Percentiles rank a stretch among this genome's conserved stretches.
Conservation (phyloP, 805 yeast species). For the Torulaspora gathmanii region DNA sequence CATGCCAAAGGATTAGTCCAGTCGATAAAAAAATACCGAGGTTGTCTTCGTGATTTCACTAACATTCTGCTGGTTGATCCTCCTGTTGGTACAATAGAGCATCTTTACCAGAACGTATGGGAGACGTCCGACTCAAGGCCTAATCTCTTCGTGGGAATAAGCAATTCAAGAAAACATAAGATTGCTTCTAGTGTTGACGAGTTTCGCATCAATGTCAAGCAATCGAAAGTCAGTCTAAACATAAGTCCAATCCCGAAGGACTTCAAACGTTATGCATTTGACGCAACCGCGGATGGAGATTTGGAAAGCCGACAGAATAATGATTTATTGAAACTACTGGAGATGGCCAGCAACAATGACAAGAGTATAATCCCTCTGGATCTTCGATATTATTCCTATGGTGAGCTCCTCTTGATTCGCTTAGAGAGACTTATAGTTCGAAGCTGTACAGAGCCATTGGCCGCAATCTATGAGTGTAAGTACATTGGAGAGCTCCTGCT, state of each 20-base stretch:
- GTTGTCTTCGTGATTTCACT: constrained; percentile 42
- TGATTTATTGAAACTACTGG: constrained; percentile 12
- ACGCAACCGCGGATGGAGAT: constrained; percentile 7
- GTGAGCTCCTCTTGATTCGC: constrained; percentile 22
- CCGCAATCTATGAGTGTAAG: constrained; percentile 24
- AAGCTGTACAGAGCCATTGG: constrained; percentile 27
- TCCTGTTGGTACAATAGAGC: constrained; percentile 61
- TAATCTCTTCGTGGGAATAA: constrained; percentile 49
- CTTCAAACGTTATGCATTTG: constrained; percentile 10
- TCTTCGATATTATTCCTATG: constrained; percentile 15
- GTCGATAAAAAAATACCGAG: constrained; percentile 47
- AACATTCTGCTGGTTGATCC: constrained; percentile 63
- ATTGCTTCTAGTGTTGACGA: constrained; percentile 9
- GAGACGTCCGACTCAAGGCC: constrained; percentile 46
- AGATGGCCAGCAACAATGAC: constrained; percentile 7
- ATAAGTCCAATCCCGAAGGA: constrained; percentile 17
- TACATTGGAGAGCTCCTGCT: constrained; percentile 21
- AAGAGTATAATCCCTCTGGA: constrained; percentile 7
- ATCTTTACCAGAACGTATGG: constrained; percentile 51
- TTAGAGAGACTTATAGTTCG: constrained; percentile 24
- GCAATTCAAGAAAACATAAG: constrained; percentile 6
- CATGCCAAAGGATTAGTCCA: constrained; percentile 51
- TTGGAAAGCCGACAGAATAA: constrained; percentile 6
- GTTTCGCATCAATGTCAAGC: constrained; percentile 10
- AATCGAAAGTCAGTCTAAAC: constrained; percentile 1